A percentile compares a stretch with the other conserved stretches of the same genome.
These are phyloP conservation scores for Colletotrichum kahawae DNA, from an alignment of 2,329 filamentous ascomycete genomes.

Conservation along the genomic window DNA sequence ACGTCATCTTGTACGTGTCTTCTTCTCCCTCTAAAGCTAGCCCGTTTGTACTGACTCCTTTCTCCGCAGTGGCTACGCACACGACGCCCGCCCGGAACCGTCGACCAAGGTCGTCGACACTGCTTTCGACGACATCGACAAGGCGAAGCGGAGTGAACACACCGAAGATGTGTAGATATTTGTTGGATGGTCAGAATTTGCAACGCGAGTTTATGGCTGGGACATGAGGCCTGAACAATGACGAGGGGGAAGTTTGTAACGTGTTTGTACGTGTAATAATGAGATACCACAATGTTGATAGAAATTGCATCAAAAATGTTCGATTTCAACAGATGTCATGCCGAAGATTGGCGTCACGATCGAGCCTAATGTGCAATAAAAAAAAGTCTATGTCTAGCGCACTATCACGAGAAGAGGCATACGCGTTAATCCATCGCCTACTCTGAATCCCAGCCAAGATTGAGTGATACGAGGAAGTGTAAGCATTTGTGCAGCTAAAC, in stretches of 20 bases:
- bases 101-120: not conserved
- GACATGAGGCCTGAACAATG: not conserved
- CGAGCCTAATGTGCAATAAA: not conserved
- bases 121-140: not conserved
- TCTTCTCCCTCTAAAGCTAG: no score
- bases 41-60: no score
- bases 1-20: conserved; percentile 30
- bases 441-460: not conserved
- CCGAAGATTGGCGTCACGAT: not conserved
- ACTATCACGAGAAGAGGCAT: not conserved
- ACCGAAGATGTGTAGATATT: not conserved
- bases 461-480: no score
- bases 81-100: conserved; percentile 2
- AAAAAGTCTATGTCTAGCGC: not conserved
- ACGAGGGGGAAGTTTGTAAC: not conserved
- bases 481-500: no score
- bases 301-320: fast-evolving
- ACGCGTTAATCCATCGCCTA: not conserved
- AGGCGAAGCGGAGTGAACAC: conserved; percentile 6
- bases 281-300: not conserved
- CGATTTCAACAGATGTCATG: not conserved
- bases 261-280: not conserved
- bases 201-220: fast-evolving
- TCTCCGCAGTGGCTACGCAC: conserved; percentile 4
- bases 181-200: not conserved